Percentiles rank a stretch among this genome's conserved stretches.
phyloP scores from a whole-genome alignment of 352 stramenopile species.

The Thraustochytrium sp. region DNA sequence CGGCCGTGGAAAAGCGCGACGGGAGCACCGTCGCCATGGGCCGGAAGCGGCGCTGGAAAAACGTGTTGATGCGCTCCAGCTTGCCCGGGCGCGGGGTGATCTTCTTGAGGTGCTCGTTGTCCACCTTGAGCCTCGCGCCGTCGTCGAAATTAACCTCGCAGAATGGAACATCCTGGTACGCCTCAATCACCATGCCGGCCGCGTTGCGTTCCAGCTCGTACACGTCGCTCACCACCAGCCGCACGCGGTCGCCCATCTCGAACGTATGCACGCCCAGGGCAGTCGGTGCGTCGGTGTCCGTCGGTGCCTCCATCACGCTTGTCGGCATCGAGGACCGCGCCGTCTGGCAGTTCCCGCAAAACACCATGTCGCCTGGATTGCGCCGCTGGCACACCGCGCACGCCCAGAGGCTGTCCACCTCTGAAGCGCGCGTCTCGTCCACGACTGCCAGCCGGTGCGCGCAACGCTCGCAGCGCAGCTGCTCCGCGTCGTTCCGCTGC shows the following conservation, averaged over 20 bases:
- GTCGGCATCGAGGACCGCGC: not conserved
- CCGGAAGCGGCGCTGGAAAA: not conserved
- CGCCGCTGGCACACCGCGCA: not conserved
- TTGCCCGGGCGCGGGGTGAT: not conserved
- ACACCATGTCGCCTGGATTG: not conserved
- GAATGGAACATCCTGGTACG: not conserved
- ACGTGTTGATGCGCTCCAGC: not conserved
- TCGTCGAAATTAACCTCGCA: conserved; percentile 27
- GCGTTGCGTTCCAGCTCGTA: not conserved
- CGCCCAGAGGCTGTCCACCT: not conserved
- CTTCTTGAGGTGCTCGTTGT: conserved; percentile 5
- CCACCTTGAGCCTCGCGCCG: not conserved
- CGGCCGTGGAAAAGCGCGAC: not conserved
- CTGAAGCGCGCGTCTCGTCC: not conserved
- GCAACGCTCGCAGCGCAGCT: not conserved
- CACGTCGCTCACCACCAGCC: not conserved
- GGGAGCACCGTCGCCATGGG: too few species aligned
- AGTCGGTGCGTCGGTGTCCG: too few species aligned
- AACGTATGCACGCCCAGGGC: too few species aligned
- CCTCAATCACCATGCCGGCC: not conserved
- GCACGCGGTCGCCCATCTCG: conserved; percentile 16
- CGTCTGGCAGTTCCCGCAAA: not conserved
- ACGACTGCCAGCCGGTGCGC: not conserved
- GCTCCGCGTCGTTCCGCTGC: not conserved
- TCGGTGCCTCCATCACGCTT: not conserved